phyloP scores from a whole-genome alignment of 2,329 filamentous ascomycete species.

The Escovopsis sp. region DNA sequence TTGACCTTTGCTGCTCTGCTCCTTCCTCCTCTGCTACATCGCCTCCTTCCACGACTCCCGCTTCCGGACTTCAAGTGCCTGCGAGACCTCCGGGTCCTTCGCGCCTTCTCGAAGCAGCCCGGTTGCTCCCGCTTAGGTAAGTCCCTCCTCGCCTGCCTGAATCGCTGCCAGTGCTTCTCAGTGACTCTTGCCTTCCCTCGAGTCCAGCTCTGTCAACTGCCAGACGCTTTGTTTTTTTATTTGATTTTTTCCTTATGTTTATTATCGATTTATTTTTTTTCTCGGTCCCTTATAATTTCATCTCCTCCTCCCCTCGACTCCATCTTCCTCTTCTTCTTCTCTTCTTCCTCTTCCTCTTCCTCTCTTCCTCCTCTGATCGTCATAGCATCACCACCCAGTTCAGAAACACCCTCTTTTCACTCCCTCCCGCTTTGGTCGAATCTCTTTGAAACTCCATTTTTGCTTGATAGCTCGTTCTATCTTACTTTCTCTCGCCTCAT shows the following conservation, averaged over 20 bases:
- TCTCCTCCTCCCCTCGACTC: constrained; percentile 4
- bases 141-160: neutral
- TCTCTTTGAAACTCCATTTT: constrained; percentile 30
- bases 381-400: constrained; percentile 32
- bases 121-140: constrained; percentile 4
- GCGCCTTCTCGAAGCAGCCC: constrained; percentile 3
- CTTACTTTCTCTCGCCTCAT: constrained; percentile 44
- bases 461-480: constrained; percentile 47
- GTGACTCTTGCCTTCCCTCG: neutral
- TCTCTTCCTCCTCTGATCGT: constrained; percentile 11
- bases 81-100: too few relatives aligned
- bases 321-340: constrained; percentile 2
- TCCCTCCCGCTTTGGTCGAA: constrained; percentile 11
- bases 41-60: neutral
- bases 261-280: constrained; percentile 11
- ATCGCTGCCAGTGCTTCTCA: too few relatives aligned
- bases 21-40: constrained; percentile 4
- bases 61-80: too few relatives aligned
- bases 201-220: neutral
- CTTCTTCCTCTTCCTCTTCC: constrained; percentile 8
- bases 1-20: neutral
- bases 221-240: constrained; percentile 1
- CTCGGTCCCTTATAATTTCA: constrained; percentile 1
- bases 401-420: constrained; percentile 26
- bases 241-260: constrained; percentile 7